These are phyloP conservation scores for Terfezia claveryi DNA, from an alignment of 495 filamentous ascomycete genomes.

Conservation along the genomic window DNA sequence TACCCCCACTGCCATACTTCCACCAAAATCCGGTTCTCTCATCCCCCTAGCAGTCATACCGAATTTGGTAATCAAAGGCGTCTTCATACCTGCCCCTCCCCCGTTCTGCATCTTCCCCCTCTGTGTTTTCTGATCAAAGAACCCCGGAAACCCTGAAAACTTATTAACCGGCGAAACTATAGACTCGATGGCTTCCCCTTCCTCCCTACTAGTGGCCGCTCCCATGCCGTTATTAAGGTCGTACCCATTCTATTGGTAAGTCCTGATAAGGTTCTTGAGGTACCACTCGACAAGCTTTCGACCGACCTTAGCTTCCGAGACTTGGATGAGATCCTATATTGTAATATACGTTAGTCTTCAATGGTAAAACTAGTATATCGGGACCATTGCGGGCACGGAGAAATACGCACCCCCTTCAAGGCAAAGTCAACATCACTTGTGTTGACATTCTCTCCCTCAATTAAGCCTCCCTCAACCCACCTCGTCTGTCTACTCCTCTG, in stretches of 20 bases:
- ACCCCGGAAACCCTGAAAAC: no score
- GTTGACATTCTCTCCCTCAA: constrained; percentile 81
- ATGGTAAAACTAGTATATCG: not conserved
- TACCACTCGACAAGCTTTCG: constrained; percentile 97
- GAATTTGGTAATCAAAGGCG: no score
- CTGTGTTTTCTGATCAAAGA: no score
- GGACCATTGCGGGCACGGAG: not conserved
- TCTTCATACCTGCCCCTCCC: no score
- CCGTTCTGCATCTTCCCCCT: no score
- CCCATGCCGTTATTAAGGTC: no score
- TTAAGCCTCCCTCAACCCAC: constrained; percentile 71
- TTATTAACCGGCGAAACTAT: no score
- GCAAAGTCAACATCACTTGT: constrained; percentile 91
- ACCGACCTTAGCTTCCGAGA: constrained; percentile 95
- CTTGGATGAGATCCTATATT: constrained; percentile 70
- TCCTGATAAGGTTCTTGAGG: constrained; percentile 80
- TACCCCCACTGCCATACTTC: no score
- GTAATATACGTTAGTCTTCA: not conserved
- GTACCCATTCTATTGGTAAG: constrained; percentile 30
- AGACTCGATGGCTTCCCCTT: no score
- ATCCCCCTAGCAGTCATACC: no score
- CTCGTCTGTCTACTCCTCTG: constrained; percentile 89
- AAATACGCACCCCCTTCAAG: constrained; percentile 55
- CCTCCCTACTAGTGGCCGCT: no score
- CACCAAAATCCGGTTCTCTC: no score